Conservation (phyloP, 2,329 filamentous ascomycete genomes). For the Botrytis medusae region DNA sequence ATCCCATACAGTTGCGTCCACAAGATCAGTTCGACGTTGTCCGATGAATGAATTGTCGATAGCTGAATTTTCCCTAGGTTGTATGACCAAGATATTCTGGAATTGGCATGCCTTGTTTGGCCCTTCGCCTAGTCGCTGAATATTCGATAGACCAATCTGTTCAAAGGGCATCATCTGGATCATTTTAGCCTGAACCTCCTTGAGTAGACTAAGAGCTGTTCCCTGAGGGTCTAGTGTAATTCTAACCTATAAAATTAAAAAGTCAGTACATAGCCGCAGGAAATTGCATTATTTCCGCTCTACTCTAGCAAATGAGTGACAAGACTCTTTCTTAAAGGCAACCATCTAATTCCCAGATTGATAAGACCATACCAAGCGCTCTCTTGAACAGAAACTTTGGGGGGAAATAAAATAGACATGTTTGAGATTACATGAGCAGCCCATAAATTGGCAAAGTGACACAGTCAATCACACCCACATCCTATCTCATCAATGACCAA, state of each 20-base stretch:
- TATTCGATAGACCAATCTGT: conserved; percentile 43
- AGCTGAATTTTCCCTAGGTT: conserved; percentile 18
- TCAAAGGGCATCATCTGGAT: conserved; percentile 47
- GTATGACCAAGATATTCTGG: conserved; percentile 31
- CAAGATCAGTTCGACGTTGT: neutral
- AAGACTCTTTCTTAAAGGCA: neutral
- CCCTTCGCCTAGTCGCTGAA: conserved; percentile 26
- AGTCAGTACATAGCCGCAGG: neutral
- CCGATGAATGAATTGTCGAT: conserved; percentile 9
- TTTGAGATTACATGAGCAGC: neutral
- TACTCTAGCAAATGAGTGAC: neutral
- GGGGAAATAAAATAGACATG: no score
- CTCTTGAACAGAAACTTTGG: neutral
- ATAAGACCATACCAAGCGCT: neutral
- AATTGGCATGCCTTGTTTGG: conserved; percentile 28
- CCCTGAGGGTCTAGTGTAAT: neutral
- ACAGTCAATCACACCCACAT: neutral
- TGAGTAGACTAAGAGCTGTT: neutral
- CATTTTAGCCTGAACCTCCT: conserved; percentile 11
- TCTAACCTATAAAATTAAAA: neutral
- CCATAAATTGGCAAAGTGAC: neutral
- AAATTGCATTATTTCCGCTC: neutral
- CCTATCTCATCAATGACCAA: neutral
- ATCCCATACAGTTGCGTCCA: conserved; percentile 7
- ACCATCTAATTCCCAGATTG: neutral